Evolutionary conservation across 192 early-diverging fungal species (phyloP).

Genomic region (Allomyces macrogynus): DNA sequence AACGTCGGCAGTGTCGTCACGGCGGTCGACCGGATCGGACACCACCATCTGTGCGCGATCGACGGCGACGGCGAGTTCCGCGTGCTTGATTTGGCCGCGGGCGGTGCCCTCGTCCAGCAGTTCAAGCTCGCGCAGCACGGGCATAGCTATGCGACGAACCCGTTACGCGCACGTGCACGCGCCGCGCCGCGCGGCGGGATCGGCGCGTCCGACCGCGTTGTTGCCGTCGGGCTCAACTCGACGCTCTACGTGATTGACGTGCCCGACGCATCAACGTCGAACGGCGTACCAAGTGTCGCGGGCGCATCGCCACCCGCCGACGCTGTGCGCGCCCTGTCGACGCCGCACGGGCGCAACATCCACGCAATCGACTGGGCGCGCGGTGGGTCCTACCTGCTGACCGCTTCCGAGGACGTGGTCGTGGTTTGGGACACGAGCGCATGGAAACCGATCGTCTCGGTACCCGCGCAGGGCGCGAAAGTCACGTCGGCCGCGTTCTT

Average conservation of each 20-base stretch:
- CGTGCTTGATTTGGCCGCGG: not conserved
- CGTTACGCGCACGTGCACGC: not conserved
- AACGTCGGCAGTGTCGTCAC: not conserved
- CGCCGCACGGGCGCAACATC: slow-evolving; percentile 3
- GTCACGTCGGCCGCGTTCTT: not conserved
- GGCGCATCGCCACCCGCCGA: not conserved
- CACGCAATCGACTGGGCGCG: slow-evolving; percentile 1
- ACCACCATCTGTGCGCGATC: not conserved
- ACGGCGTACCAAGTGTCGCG: no score
- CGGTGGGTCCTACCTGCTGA: slow-evolving; percentile 2
- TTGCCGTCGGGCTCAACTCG: not conserved
- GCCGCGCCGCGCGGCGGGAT: no score
- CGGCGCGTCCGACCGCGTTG: no score
- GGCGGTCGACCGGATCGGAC: not conserved
- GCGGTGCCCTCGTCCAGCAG: not conserved
- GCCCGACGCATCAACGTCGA: no score
- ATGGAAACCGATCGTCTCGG: not conserved
- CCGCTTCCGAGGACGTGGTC: slow-evolving; percentile 1
- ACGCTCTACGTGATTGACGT: not conserved
- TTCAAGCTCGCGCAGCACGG: not conserved
- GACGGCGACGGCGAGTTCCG: not conserved
- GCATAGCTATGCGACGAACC: not conserved
- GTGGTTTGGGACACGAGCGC: slow-evolving; percentile 1
- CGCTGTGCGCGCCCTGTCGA: not conserved
- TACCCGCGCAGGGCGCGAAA: not conserved